Percentiles rank a stretch among this genome's conserved stretches.
Evolutionary conservation across 2,329 filamentous ascomycete genomes (phyloP).

Genomic region (Exophiala lecanii-corni): DNA sequence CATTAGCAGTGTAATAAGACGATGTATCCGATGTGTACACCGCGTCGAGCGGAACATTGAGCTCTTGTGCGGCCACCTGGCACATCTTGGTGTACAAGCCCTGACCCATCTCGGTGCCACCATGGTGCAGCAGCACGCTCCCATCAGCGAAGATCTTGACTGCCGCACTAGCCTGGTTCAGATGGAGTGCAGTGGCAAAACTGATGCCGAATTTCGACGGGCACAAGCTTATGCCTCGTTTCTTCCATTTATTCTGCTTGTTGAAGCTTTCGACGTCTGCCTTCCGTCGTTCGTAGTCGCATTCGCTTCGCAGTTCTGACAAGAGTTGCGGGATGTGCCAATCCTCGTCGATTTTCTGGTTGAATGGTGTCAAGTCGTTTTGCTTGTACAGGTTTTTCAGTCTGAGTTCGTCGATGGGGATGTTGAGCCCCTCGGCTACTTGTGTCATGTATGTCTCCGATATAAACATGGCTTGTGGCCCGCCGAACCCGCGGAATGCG

Average conservation of each 20-base stretch:
- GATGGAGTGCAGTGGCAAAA: constrained; percentile 80
- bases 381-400: constrained; percentile 84
- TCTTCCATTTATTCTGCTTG: constrained; percentile 83
- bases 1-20: constrained; percentile 93
- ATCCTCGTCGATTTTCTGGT: constrained; percentile 72
- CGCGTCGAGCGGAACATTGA: constrained; percentile 70
- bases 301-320: constrained; percentile 75
- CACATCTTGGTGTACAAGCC: constrained; percentile 96
- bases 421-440: constrained; percentile 78
- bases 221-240: constrained; percentile 78
- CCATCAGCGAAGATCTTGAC: constrained; percentile 98
- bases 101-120: constrained; percentile 97
- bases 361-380: constrained; percentile 80
- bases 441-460: constrained; percentile 86
- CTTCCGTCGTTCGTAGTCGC: constrained; percentile 64
- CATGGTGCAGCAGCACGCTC: constrained; percentile 85
- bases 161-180: constrained; percentile 92
- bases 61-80: constrained; percentile 87
- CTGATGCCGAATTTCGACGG: constrained; percentile 98
- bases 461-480: constrained; percentile 94
- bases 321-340: constrained; percentile 98
- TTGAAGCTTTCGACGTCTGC: constrained; percentile 76
- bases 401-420: constrained; percentile 74
- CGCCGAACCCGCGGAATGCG: constrained; percentile 93
- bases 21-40: constrained; percentile 93